Evolutionary conservation across 257 asterid genomes (phyloP), one percentile per base, ranked within the genome.

Genomic region (Gardenia jasminoides): DNA sequence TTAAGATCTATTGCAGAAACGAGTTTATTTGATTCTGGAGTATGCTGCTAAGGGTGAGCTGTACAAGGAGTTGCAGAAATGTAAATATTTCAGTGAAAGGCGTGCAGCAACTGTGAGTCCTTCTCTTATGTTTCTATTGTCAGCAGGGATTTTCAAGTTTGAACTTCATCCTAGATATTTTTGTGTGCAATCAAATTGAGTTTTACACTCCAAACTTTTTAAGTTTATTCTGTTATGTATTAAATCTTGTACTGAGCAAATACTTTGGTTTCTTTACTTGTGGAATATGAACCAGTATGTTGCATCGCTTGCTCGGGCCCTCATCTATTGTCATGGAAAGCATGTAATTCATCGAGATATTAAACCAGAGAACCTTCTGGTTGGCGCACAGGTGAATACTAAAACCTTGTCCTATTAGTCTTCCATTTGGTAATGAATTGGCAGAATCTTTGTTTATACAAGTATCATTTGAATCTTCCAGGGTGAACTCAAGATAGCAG

Each of bases 401-500:
- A 28, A 2, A 15, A 56, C 56, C 61, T 76, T 61, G 50, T 54
- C 54, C 54, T 72, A 62, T 58, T 61, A 10, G 19, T 17, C 5
- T 56, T 26, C 70, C 75, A 50, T 75, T 41, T 36, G 58, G 39
- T 58, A 30, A 26, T 76, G 69, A 43, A 46, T 28, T 17, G 31
- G 58, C 44, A 16, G 48, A 24, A 48, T 72, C 64, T 62, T 74
- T 62, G 26, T 65, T 67, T 58, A 81, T 67, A 30, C 4, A 50
- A 70, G 41, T 0, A 61, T 74, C 59, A 30, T 67, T 12, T 58
- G 24, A 56, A 66, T 75, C 20, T 86, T 69, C 41, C 86, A 96
- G 99, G 99, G 99, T 47, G 99, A 96, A 82, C 90, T 96, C 52
- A 96, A 96, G 85, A 96, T 96, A 67, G 98, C 98, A 33, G 98